A percentile compares a stretch with the other conserved stretches of the same genome.
phyloP scores from a whole-genome alignment of 805 yeast species.

The Grigorovia jiainica region DNA sequence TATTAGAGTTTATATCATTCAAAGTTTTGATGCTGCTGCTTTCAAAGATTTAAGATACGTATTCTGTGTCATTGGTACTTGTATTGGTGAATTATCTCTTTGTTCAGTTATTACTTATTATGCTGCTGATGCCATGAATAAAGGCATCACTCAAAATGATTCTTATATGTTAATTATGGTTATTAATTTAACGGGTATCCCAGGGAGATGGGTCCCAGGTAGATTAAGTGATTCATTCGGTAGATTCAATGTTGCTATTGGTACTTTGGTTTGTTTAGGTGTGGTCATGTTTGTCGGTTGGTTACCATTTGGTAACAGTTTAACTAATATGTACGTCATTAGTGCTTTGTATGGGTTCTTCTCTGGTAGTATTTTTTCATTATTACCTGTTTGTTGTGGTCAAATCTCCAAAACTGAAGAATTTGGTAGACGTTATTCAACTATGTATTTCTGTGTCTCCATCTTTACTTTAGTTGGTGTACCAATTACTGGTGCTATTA shows the following conservation, averaged over 20 bases:
- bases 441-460: slow-evolving; percentile 50
- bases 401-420: slow-evolving; percentile 45
- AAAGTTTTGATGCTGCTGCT: slow-evolving; percentile 29
- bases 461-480: slow-evolving; percentile 42
- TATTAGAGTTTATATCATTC: slow-evolving; percentile 23
- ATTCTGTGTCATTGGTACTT: slow-evolving; percentile 35
- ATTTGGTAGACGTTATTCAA: slow-evolving; percentile 46
- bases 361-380: slow-evolving; percentile 45
- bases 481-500: slow-evolving; percentile 43
- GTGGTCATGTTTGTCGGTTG: slow-evolving; percentile 30
- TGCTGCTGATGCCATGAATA: slow-evolving; percentile 41
- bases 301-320: slow-evolving; percentile 30
- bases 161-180: slow-evolving; percentile 39
- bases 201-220: slow-evolving; percentile 39
- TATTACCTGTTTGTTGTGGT: slow-evolving; percentile 50
- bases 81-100: slow-evolving; percentile 38
- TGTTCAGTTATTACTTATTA: slow-evolving; percentile 38
- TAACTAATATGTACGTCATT: slow-evolving; percentile 34
- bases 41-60: slow-evolving; percentile 38
- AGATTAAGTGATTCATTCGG: slow-evolving; percentile 39
- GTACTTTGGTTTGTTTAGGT: slow-evolving; percentile 25
- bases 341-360: slow-evolving; percentile 42
- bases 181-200: slow-evolving; percentile 33
- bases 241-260: slow-evolving; percentile 42
- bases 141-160: slow-evolving; percentile 34